phyloP scores from a whole-genome alignment of 1,284 basidiomycete species.

The Cryptococcus sp. region DNA sequence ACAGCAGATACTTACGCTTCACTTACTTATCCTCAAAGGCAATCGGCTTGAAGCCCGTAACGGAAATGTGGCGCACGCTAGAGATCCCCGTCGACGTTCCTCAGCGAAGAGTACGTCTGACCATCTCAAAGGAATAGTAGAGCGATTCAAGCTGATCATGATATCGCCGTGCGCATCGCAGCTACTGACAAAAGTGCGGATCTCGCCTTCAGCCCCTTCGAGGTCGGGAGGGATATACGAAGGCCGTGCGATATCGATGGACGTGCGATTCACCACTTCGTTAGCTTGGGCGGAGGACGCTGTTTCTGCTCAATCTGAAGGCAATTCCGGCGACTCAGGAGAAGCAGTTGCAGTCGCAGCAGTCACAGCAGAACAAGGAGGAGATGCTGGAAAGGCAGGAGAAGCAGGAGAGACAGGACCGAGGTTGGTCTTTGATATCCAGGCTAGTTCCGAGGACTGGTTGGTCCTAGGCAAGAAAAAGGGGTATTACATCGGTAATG shows the following conservation, averaged over 20 bases:
- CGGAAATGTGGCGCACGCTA: slow-evolving; percentile 37
- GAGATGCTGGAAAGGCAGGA: neutral
- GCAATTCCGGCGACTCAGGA: neutral
- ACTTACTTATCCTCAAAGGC: too few species aligned
- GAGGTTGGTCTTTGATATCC: slow-evolving; percentile 41
- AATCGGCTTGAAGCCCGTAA: too few species aligned
- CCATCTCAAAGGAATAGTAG: neutral
- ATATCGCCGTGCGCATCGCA: slow-evolving; percentile 2
- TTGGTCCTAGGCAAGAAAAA: slow-evolving; percentile 46
- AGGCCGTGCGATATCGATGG: slow-evolving; percentile 41
- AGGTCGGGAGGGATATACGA: slow-evolving; percentile 33
- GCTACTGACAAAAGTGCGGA: slow-evolving; percentile 35
- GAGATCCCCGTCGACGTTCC: slow-evolving; percentile 54
- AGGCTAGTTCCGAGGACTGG: slow-evolving; percentile 44
- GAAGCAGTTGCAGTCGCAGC: neutral
- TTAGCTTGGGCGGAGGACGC: slow-evolving; percentile 36
- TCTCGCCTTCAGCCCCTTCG: slow-evolving; percentile 11
- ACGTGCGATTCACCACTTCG: slow-evolving; percentile 28
- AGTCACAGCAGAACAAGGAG: neutral
- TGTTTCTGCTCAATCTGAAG: neutral
- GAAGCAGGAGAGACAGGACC: neutral
- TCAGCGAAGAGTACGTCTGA: slow-evolving; percentile 33
- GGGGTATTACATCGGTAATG: slow-evolving; percentile 34
- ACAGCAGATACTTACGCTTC: too few species aligned
- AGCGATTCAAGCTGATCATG: neutral